Base-by-base conservation (phyloP, 75 land plant genomes). In the Cunninghamia lanceolata region DNA sequence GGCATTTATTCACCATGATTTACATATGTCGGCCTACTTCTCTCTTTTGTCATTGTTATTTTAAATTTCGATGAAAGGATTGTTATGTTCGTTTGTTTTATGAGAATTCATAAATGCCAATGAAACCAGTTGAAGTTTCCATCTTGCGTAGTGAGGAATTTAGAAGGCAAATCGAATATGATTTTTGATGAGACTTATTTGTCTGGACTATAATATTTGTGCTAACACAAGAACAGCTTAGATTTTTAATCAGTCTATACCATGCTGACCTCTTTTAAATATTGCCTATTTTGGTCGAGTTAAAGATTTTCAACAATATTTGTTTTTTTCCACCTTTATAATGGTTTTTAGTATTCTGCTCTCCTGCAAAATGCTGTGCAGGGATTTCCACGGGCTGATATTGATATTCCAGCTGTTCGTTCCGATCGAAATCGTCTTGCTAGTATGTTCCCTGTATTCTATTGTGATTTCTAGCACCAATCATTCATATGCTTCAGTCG, bases 311-410 rank as follows among this genome's bases (percentile, higher is more conserved):
- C 82, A 42, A 42, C n/a, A 43, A 19, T 21, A 28, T 79, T 40
- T 79, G 46, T 43, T 25, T 40, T 78, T 42, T 79, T 40, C 45
- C 25, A 36, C 46, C 82, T 43, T 25, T 25, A 16, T 28, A 56
- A 83, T 13, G 14, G 63, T 52, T 13, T 56, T 43, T 74, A 83
- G 13, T 39, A 86, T 16, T 83, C 46, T 68, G 38, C 73, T 83
- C 59, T 52, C 3, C 32, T 43, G 46, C 47, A 43, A 79, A 35
- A 17, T 50, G 35, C 53, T 56, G 6, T 85, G 52, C 89, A 98
- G 99, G 98, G 99, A 34, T 98, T 97, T 82, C 99, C 99, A 43
- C 88, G 96, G 54, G 74, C 96, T 2, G 99, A 95, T 84, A 90
- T 98, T 74, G 99, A 98, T 84, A 89, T 98, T 47, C 91, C 90